Evolutionary conservation across 495 filamentous ascomycete genomes (phyloP).

Genomic region (Geopyxis carbonaria): DNA sequence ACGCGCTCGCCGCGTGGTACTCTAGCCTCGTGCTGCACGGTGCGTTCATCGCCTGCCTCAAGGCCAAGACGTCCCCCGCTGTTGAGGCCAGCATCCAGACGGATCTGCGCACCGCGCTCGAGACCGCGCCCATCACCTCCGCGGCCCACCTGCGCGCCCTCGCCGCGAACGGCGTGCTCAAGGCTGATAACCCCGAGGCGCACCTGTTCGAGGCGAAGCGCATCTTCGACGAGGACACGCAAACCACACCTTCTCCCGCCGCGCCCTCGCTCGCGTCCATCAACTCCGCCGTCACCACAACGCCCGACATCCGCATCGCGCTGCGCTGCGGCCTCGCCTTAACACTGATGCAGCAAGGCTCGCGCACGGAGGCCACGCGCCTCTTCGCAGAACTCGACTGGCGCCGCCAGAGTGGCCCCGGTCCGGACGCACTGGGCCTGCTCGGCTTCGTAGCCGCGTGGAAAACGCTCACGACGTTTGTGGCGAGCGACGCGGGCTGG

Average conservation of each 20-base stretch:
- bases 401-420: slow-evolving; percentile 7
- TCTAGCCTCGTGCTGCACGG: slow-evolving; percentile 59
- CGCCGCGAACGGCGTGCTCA: slow-evolving; percentile 47
- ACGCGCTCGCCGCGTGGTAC: slow-evolving; percentile 83
- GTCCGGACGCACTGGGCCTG: slow-evolving; percentile 36
- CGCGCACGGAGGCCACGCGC: slow-evolving; percentile 29
- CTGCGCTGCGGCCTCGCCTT: slow-evolving; percentile 70
- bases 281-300: slow-evolving; percentile 29
- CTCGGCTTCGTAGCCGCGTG: slow-evolving; percentile 65
- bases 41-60: slow-evolving; percentile 45
- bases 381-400: slow-evolving; percentile 30
- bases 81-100: slow-evolving; percentile 30
- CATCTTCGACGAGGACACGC: slow-evolving; percentile 29
- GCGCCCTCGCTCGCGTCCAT: slow-evolving; percentile 30
- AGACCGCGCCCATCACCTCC: slow-evolving; percentile 63
- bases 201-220: slow-evolving; percentile 40
- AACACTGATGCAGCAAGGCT: slow-evolving; percentile 41
- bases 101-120: slow-evolving; percentile 49
- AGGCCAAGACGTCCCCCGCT: slow-evolving; percentile 27
- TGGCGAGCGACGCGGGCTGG: slow-evolving; percentile 38
- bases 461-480: slow-evolving; percentile 43
- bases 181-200: slow-evolving; percentile 34
- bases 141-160: slow-evolving; percentile 61
- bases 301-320: slow-evolving; percentile 50
- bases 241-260: slow-evolving; percentile 11